Evolutionary conservation across 352 stramenopile genomes (phyloP), one percentile per base, ranked within the genome.

Genomic region (Phytophthora cactorum): DNA sequence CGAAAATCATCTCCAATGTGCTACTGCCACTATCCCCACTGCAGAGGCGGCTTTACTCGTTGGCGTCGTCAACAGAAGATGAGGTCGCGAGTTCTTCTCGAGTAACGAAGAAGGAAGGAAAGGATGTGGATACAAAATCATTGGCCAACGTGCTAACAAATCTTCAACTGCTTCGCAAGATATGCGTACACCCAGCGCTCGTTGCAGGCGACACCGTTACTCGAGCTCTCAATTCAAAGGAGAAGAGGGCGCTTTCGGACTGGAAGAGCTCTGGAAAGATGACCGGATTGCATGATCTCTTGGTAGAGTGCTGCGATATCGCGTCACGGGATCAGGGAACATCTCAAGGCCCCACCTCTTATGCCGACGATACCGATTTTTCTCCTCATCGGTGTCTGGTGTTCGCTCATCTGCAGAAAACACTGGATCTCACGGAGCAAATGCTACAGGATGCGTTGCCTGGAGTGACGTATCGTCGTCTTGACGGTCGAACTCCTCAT

Each of bases 1-100:
- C 97, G 22, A 99, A 99, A 81, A 98, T 97, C 52, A 93, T 99
- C 39, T 97, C 93, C 7, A 97, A 98, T 62, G 75, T 99, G 49
- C 66, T 95, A 29, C 87, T 97, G 54, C 70, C 86, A 11, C 81
- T 99, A 22, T 95, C 91, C n/a, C 61, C 81, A 5, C 41, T 95
- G 32, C 97, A 99, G 74, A 66, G 77, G 32, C 61, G 72, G 11
- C 59, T 99, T 14, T 99, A 99, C 57, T 60, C 59, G 0, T 34
- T 84, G 17, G 74, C 75, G 45, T 63, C 84, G 41, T 66, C 64
- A 53, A 54, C 22, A 51, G 56, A 72, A n/a, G 54, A 22, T 29
- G 57, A 68, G 4, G n/a, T 22, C n/a, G 27, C 17, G 39, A 58
- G 15, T 49, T 28, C 31, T 63, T 61, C 29, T 50, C 50, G 22